These are phyloP conservation scores for Fraxinus paxiana DNA, from an alignment of 305 asterid species.

Conservation along the genomic window DNA sequence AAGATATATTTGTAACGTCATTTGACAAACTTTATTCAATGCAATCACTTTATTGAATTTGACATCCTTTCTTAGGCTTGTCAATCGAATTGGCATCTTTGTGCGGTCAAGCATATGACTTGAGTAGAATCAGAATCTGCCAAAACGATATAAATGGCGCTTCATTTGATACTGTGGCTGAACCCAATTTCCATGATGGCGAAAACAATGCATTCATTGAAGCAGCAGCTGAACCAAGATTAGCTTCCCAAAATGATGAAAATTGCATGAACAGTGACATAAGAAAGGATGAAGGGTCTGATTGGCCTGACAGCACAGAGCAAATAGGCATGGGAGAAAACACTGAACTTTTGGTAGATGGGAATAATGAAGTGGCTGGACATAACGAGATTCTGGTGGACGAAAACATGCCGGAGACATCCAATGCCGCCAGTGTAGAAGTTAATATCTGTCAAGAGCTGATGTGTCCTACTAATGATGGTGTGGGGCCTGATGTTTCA, in stretches of 20 bases:
- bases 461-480: slow-evolving; percentile 24
- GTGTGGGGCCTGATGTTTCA: slow-evolving; percentile 26
- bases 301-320: slow-evolving; percentile 22
- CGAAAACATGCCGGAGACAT: slow-evolving; percentile 36
- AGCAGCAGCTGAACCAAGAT: slow-evolving; percentile 22
- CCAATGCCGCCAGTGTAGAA: slow-evolving; percentile 22
- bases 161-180: slow-evolving; percentile 33
- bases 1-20: background rate
- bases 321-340: slow-evolving; percentile 28
- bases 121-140: slow-evolving; percentile 49
- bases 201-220: slow-evolving; percentile 24
- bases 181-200: slow-evolving; percentile 19
- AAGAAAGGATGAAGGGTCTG: slow-evolving; percentile 25
- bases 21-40: slow-evolving; percentile 6
- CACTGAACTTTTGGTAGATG: slow-evolving; percentile 20
- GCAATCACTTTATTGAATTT: slow-evolving; percentile 10
- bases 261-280: slow-evolving; percentile 15
- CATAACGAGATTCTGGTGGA: slow-evolving; percentile 26
- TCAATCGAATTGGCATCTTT: slow-evolving; percentile 56
- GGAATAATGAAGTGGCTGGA: slow-evolving; percentile 34
- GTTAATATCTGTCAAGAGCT: slow-evolving; percentile 26
- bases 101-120: slow-evolving; percentile 53
- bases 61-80: slow-evolving; percentile 47
- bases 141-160: slow-evolving; percentile 35
- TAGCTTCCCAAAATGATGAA: slow-evolving; percentile 32